phyloP scores from a whole-genome alignment of 768 basidiomycete species.

The Russula foetens region DNA sequence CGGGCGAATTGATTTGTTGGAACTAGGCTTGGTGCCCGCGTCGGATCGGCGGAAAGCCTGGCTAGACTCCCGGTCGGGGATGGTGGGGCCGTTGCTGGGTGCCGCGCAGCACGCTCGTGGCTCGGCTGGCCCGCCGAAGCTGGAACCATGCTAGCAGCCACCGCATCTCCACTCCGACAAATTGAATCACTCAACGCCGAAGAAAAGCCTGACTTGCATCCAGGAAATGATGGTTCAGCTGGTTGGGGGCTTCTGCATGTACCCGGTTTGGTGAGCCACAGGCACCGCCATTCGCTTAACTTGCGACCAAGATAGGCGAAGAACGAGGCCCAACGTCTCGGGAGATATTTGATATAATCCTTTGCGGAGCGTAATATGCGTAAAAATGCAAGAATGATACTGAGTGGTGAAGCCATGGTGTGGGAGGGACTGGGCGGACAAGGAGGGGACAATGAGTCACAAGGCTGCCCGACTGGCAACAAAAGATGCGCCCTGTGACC shows the following conservation, averaged over 20 bases:
- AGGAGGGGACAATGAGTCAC: too few relatives aligned
- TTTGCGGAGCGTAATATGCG: background rate
- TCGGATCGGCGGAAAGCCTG: background rate
- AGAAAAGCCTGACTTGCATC: too few relatives aligned
- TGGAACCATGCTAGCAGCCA: conserved; percentile 3
- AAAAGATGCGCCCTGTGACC: too few relatives aligned
- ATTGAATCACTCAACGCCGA: too few relatives aligned
- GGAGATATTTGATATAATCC: background rate
- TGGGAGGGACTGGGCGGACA: too few relatives aligned
- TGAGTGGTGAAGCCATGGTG: conserved; percentile 6
- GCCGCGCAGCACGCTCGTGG: background rate
- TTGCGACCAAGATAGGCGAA: conserved; percentile 1
- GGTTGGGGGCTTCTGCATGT: too few relatives aligned
- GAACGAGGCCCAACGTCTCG: background rate
- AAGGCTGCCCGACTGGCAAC: too few relatives aligned
- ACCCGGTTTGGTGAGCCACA: too few relatives aligned
- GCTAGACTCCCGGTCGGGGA: background rate
- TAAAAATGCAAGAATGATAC: background rate
- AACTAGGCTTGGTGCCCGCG: background rate
- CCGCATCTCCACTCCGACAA: too few relatives aligned
- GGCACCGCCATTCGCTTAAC: background rate
- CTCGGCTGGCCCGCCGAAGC: background rate
- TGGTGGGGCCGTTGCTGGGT: background rate
- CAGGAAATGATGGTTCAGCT: too few relatives aligned
- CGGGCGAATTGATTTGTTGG: background rate